Conservation (phyloP, 2,329 filamentous ascomycete species). For the Calycina herbarum region DNA sequence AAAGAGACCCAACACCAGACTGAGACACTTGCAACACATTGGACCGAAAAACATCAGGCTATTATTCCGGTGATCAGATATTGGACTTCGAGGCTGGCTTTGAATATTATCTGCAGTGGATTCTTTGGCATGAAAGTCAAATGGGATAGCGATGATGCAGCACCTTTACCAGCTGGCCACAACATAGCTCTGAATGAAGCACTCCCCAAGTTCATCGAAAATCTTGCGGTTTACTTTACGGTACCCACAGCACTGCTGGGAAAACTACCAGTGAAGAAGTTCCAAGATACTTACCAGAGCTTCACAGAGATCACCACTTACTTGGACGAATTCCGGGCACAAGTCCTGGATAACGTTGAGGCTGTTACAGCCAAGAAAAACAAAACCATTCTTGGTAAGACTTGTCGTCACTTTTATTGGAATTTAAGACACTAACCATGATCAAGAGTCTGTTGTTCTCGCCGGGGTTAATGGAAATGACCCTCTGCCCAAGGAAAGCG, state of each 20-base stretch:
- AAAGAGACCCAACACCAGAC: conserved; percentile 14
- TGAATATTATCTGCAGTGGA: conserved; percentile 11
- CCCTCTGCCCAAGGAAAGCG: conserved; percentile 10
- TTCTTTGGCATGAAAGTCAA: conserved; percentile 9
- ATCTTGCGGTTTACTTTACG: conserved; percentile 9
- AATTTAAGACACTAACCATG: conserved; percentile 4
- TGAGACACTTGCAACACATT: conserved; percentile 11
- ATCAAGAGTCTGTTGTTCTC: conserved; percentile 11
- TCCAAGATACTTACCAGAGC: conserved; percentile 9
- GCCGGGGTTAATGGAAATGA: conserved; percentile 3
- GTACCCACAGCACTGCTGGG: conserved; percentile 9
- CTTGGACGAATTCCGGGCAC: conserved; percentile 9
- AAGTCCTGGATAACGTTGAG: conserved; percentile 9
- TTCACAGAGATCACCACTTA: conserved; percentile 11
- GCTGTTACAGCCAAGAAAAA: conserved; percentile 9
- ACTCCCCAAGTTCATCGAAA: conserved; percentile 12
- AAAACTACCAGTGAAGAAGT: conserved; percentile 9
- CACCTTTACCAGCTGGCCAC: conserved; percentile 7
- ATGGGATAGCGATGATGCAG: conserved; percentile 5
- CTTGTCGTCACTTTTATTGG: neutral
- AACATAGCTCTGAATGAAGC: conserved; percentile 6
- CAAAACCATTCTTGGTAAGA: conserved; percentile 12
- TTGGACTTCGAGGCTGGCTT: conserved; percentile 12
- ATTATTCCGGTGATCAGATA: conserved; percentile 13
- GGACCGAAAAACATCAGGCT: conserved; percentile 8